Evolutionary conservation across 2,329 filamentous ascomycete species (phyloP), one percentile per base, ranked within the genome.

Genomic region (Daldinia eschscholtzii): DNA sequence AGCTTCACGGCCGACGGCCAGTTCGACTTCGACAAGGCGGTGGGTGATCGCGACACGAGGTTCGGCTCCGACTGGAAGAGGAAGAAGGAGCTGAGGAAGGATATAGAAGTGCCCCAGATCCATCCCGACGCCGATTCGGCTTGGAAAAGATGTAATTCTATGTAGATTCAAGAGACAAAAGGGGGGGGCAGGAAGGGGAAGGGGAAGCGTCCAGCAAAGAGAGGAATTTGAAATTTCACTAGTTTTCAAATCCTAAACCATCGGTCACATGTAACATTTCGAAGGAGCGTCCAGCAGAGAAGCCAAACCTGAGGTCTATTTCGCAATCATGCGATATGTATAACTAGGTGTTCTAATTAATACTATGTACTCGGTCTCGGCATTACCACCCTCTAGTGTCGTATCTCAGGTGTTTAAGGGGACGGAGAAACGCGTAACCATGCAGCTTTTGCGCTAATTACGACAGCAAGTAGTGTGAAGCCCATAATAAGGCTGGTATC

Each of bases 1-100:
- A 87, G 85, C 73, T 85, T 83, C 66, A 86, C 83, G 2, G 80
- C 76, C 1, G 79, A 82, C n/a, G 82, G 81, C 0, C 85, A 88
- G 73, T 76, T 87, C 33, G 83, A 84, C 39, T 83, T 86, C 69
- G 81, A 82, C 13, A 80, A 77, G 67, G 68, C 75, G 0, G 80
- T 87, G 4, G 79, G 79, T 0, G 80, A 83, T 12, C 78, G 86
- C 46, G 86, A 88, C 70, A 68, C 63, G 33, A 79, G 79, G 58
- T 84, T 88, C 66, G 83, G 83, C 0, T 77, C 77, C 0, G 82
- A 86, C 63, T 86, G 81, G 72, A 75, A 72, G 64, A 70, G 76
- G 39, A 88, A 87, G 79, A 80, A 71, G 68, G 80, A 83, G 71
- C 71, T 80, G 2, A 80, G 86, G 67, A 76, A 80, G 74, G 75